Percentiles rank a stretch among this genome's conserved stretches.
phyloP scores from a whole-genome alignment of 1,284 basidiomycete genomes.

The Moesziomyces sp. region DNA sequence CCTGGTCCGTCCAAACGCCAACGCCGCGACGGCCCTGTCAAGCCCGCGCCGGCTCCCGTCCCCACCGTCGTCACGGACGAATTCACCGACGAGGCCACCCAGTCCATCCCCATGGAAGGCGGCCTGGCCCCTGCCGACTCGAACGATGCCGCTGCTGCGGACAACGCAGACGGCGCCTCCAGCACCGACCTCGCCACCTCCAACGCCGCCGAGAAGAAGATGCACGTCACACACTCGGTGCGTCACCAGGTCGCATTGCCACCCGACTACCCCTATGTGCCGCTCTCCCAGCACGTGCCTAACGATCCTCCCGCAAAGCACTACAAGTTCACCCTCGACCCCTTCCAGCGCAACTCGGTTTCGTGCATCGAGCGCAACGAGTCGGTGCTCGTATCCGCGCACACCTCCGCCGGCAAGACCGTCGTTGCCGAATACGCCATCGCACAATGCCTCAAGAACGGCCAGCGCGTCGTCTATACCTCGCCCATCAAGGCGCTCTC shows the following conservation, averaged over 20 bases:
- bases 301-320: constrained; percentile 88
- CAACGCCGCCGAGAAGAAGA: constrained; percentile 40
- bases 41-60: constrained; percentile 28
- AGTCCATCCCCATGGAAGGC: constrained; percentile 28
- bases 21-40: constrained; percentile 19
- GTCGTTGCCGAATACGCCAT: constrained; percentile 99
- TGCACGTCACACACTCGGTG: constrained; percentile 70
- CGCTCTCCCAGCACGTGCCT: constrained; percentile 91
- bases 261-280: constrained; percentile 87
- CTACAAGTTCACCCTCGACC: constrained; percentile 97
- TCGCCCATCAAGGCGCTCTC: constrained; percentile 99
- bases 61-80: constrained; percentile 57
- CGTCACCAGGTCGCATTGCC: constrained; percentile 96
- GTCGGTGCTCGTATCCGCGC: constrained; percentile 97
- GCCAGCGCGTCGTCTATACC: constrained; percentile 97
- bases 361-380: constrained; percentile 96
- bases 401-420: constrained; percentile 97
- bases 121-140: constrained; percentile 26
- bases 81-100: constrained; percentile 51
- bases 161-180: constrained; percentile 8
- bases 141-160: not conserved
- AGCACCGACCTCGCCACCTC: constrained; percentile 11
- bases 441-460: constrained; percentile 89
- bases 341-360: constrained; percentile 95
- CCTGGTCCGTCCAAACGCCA: constrained; percentile 46